Percentiles rank a stretch among this genome's conserved stretches.
phyloP scores from a whole-genome alignment of 345 rosid genomes.

The Hibiscus tridactylites region DNA sequence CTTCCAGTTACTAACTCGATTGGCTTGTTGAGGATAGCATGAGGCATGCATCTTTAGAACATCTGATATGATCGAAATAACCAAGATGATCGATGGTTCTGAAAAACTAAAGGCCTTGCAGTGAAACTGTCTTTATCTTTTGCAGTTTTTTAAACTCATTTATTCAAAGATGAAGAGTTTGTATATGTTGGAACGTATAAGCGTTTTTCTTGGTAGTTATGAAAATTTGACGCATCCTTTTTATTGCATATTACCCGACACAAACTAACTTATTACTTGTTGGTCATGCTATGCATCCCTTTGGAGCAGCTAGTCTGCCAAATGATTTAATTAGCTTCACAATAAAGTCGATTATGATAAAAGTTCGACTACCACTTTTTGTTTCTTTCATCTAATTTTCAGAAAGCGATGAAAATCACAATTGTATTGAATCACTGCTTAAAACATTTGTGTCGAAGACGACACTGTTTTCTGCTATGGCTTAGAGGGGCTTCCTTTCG shows the following conservation, averaged over 20 bases:
- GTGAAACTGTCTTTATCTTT: not conserved
- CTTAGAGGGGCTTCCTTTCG: not conserved
- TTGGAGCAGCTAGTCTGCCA: not conserved
- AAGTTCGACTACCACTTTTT: not conserved
- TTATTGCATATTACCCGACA: too few species aligned
- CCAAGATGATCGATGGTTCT: not conserved
- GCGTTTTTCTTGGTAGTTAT: not conserved
- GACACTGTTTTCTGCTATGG: not conserved
- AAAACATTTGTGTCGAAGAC: not conserved
- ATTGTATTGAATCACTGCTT: too few species aligned
- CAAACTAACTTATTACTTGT: not conserved
- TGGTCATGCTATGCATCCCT: not conserved
- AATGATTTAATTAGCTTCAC: not conserved
- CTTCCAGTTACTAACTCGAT: not conserved
- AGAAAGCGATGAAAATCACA: too few species aligned
- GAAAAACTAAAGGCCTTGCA: not conserved
- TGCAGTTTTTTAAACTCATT: not conserved
- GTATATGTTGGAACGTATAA: not conserved
- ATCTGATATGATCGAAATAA: not conserved
- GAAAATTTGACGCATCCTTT: too few species aligned
- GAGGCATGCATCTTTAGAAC: not conserved
- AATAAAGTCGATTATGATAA: not conserved
- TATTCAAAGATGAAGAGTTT: not conserved
- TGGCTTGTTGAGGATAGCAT: not conserved
- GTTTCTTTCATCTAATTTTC: too few species aligned